Base-by-base conservation (phyloP, 495 filamentous ascomycete species). In the Neurospora sp. region DNA sequence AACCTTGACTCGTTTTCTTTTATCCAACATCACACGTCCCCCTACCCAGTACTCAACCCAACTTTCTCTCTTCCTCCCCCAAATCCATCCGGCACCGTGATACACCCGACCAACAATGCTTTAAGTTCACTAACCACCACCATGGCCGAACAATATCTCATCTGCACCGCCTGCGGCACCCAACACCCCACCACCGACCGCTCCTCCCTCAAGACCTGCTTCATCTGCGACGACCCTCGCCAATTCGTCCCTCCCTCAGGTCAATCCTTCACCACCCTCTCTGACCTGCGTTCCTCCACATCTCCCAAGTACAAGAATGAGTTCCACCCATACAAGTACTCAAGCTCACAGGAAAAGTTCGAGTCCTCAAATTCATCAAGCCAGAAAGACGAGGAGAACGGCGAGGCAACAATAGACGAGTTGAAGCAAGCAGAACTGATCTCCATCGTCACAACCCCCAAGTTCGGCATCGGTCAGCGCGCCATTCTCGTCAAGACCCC, bases 221-320 rank as follows among this genome's bases (percentile, higher is more conserved):
- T 88, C 70, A 92, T 94, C 72, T 94, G 92, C 80, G 92, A 94
- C 81, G 91, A 90, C 78, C 85, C 91, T 2, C 86, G 92, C 7
- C 92, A 94, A 81, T 94, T 86, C 77, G 86, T 91, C 0, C 88
- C 88, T 4, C 82, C 85, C 0, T 80, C 85, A 0, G 90, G 90
- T 20, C 88, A 89, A 74, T 77, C 82, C 39, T 92, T 90, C 82
- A 91, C 87, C 0, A 88, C 85, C 0, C 79, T 90, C n/a, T 71
- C 74, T 14, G 75, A 77, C 18, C 61, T 88, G 14, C 81, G 79
- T 10, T 20, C 69, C 6, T 70, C 75, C 0, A 65, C 14, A 1
- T 65, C 27, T 0, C 53, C 53, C 53, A 35, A 4, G 53, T 77
- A 85, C 69, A 73, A 77, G n/a, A 88, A 89, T 71, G 78, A 77